A percentile compares a stretch with the other conserved stretches of the same genome.
Conservation (phyloP, 192 early-diverging fungal genomes). For the Coemansia sp. region DNA sequence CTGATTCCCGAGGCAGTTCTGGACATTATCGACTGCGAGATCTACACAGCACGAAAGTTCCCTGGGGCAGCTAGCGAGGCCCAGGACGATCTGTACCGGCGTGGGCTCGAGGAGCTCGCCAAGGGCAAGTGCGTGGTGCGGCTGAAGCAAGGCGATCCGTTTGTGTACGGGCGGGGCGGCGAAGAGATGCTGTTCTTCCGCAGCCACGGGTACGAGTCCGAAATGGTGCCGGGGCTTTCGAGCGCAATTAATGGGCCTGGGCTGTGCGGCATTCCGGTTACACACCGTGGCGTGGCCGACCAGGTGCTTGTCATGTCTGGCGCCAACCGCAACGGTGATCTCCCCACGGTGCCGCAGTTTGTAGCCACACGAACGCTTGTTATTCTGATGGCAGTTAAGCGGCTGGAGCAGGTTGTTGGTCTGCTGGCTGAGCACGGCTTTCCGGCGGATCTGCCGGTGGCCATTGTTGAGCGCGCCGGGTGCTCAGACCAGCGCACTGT, state of each 20-base stretch:
- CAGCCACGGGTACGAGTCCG: constrained; percentile 65
- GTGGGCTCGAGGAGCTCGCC: constrained; percentile 69
- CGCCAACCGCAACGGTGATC: constrained; percentile 71
- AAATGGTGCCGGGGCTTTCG: constrained; percentile 76
- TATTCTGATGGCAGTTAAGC: constrained; percentile 81
- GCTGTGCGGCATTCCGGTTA: constrained; percentile 76
- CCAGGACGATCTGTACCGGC: constrained; percentile 75
- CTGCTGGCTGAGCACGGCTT: constrained; percentile 62
- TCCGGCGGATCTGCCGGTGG: constrained; percentile 67
- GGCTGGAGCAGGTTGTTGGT: constrained; percentile 64
- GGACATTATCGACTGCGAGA: constrained; percentile 55
- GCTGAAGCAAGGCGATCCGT: constrained; percentile 90
- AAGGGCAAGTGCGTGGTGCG: constrained; percentile 73
- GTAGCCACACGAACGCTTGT: constrained; percentile 71
- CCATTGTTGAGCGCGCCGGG: constrained; percentile 82
- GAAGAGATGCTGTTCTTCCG: constrained; percentile 82
- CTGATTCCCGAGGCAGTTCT: constrained; percentile 66
- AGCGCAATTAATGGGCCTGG: constrained; percentile 76
- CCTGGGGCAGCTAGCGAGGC: constrained; percentile 66
- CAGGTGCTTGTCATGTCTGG: constrained; percentile 83
- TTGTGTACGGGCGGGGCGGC: constrained; percentile 89
- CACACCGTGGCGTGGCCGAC: constrained; percentile 84
- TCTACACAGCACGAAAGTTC: constrained; percentile 70
- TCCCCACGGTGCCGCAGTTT: constrained; percentile 73
- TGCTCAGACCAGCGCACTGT: constrained; percentile 73